Evolutionary conservation across 2,329 filamentous ascomycete species (phyloP).

Genomic region (Exophiala lecanii-corni): DNA sequence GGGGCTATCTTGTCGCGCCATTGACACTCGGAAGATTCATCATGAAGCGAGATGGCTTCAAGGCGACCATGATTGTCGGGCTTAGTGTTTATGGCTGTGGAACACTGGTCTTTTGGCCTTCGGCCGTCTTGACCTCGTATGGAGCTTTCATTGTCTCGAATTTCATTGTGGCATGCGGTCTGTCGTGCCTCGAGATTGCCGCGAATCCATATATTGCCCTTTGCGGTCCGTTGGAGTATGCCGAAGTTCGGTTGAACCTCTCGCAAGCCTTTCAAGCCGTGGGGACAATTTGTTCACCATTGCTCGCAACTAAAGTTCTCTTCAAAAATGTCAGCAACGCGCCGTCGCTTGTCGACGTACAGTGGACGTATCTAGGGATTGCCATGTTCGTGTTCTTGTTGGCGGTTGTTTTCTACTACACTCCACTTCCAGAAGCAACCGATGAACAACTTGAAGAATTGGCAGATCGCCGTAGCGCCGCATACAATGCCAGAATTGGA

Average conservation of each 20-base stretch:
- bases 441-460: conserved; percentile 56
- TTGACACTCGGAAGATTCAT: conserved; percentile 51
- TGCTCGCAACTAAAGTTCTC: conserved; percentile 56
- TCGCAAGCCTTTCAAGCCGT: conserved; percentile 59
- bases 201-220: conserved; percentile 60
- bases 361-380: conserved; percentile 63
- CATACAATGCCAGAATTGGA: conserved; percentile 43
- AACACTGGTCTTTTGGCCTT: conserved; percentile 60
- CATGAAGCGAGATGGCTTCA: conserved; percentile 58
- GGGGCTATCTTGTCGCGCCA: conserved; percentile 55
- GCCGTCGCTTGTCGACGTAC: conserved; percentile 54
- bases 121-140: conserved; percentile 58
- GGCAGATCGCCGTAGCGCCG: conserved; percentile 47
- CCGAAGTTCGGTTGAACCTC: conserved; percentile 56
- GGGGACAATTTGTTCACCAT: conserved; percentile 55
- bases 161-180: conserved; percentile 57
- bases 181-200: conserved; percentile 57
- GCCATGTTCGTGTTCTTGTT: conserved; percentile 56
- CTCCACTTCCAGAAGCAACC: conserved; percentile 58
- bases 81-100: conserved; percentile 60
- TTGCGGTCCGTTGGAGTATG: conserved; percentile 57
- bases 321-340: conserved; percentile 49
- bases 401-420: conserved; percentile 57
- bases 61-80: conserved; percentile 57
- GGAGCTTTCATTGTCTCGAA: conserved; percentile 58